A percentile compares a stretch with the other conserved stretches of the same genome.
Evolutionary conservation across 768 basidiomycete species (phyloP).

Genomic region (Terana coerulea): DNA sequence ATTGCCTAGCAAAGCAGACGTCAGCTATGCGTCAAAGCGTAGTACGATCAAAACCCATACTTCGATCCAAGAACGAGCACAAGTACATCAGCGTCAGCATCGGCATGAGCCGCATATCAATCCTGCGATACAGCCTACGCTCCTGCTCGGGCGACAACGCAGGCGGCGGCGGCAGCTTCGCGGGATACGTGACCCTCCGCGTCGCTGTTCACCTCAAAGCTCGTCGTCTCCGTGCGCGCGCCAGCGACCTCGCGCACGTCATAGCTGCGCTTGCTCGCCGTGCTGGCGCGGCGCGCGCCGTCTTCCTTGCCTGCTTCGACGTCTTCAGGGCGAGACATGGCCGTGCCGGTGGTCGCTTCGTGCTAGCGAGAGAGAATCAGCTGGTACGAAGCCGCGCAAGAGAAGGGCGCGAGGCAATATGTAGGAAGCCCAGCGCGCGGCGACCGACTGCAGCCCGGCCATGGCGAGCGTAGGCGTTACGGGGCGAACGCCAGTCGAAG

Average conservation of each 20-base stretch:
- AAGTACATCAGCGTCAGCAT: constrained; percentile 29
- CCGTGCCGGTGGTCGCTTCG: too few relatives aligned
- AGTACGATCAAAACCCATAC: constrained; percentile 8
- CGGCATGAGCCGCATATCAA: constrained; percentile 28
- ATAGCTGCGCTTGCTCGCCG: not conserved
- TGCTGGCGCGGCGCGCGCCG: not conserved
- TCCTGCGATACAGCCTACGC: constrained; percentile 21
- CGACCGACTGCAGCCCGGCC: too few relatives aligned
- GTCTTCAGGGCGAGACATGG: not conserved
- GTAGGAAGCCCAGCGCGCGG: too few relatives aligned
- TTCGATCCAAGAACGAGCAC: constrained; percentile 25
- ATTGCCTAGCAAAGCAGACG: not conserved
- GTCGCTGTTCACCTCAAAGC: not conserved
- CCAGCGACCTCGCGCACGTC: too few relatives aligned
- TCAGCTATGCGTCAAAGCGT: not conserved
- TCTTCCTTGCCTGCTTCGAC: not conserved
- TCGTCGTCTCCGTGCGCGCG: not conserved
- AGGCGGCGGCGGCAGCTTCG: constrained; percentile 40
- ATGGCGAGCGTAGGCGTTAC: too few relatives aligned
- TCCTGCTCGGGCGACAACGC: constrained; percentile 45
- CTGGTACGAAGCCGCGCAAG: too few relatives aligned
- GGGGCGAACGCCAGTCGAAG: too few relatives aligned
- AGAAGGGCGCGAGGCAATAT: too few relatives aligned
- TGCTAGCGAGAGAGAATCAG: too few relatives aligned
- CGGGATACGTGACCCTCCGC: not conserved